Conservation (phyloP, 345 rosid genomes). For the Syzygium grande region DNA sequence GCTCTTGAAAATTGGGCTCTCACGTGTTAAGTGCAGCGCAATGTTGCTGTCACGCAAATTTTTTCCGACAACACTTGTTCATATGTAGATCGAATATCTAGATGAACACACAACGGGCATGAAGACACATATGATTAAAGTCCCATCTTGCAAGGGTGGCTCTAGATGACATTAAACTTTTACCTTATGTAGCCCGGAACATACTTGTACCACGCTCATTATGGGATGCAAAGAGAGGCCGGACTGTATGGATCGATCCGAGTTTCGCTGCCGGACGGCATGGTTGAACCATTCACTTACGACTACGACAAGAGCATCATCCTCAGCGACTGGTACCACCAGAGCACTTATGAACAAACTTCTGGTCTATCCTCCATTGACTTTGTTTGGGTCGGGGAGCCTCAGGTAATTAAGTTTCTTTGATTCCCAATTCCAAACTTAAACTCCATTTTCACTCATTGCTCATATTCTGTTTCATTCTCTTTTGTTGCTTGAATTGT, state of each 20-base stretch:
- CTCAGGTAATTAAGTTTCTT: constrained; percentile 29
- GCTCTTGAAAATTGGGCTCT: background rate
- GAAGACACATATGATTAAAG: background rate
- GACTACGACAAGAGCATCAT: constrained; percentile 58
- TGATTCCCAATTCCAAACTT: background rate
- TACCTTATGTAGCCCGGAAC: constrained; percentile 50
- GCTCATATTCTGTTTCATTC: background rate
- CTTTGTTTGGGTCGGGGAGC: constrained; percentile 68
- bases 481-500: background rate
- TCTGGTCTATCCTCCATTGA: constrained; percentile 42
- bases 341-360: constrained; percentile 47
- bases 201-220: constrained; percentile 69
- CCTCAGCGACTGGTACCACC: constrained; percentile 73
- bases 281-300: constrained; percentile 52
- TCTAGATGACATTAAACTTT: background rate
- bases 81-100: background rate
- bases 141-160: background rate
- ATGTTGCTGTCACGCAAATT: background rate
- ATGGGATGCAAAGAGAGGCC: constrained; percentile 72
- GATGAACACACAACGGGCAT: background rate
- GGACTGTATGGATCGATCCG: constrained; percentile 62
- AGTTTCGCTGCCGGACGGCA: constrained; percentile 32
- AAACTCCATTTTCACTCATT: background rate
- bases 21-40: background rate
- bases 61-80: background rate